Base-by-base conservation (phyloP, 768 basidiomycete species). In the Kwoniella sp. region DNA sequence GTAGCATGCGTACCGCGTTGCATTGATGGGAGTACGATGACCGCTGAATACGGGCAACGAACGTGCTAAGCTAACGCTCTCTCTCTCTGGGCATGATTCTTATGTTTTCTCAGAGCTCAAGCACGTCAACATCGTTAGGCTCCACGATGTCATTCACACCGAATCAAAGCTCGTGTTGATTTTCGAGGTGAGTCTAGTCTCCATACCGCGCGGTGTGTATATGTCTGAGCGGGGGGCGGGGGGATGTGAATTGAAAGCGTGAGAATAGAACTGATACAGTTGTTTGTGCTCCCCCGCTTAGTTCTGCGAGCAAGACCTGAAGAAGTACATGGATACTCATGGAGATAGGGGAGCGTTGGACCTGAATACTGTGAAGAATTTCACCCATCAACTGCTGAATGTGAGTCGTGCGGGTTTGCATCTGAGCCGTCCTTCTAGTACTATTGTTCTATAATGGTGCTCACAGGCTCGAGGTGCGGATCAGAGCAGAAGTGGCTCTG, bases 311-410 rank as follows among this genome's bases (percentile, higher is more conserved):
- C 92, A 94, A 82, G 96, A 99, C 82, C 85, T 99, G 52, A 99
- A 99, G 82, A 93, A 93, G 79, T 98, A 97, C 81, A 99, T 99
- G 96, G 96, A 99, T 81, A 89, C 91, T 37, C 89, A 96, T 73
- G 96, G 96, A 61, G 93, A 98, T 70, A 87, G 94, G 50, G 93
- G 96, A 59, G 93, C 95, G 3, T 85, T 99, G 48, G 93, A 96
- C 68, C 88, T 91, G 31, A 85, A 86, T 51, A 93, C 91, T 2
- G 85, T 98, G 66, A 89, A 92, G 63, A 93, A 91, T 78, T 99
- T 99, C 83, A 96, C 98, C 90, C 95, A 90, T 81, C 96, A 99
- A 79, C 87, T 98, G 25, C 85, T 98, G 71, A 94, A 92, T 57
- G 79, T 79, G 31, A 65, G 75, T 69, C 3, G 11, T 8, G 4